These are phyloP conservation scores for Chaetomiaceae sp. DNA, from an alignment of 2,329 filamentous ascomycete species.

Conservation along the genomic window DNA sequence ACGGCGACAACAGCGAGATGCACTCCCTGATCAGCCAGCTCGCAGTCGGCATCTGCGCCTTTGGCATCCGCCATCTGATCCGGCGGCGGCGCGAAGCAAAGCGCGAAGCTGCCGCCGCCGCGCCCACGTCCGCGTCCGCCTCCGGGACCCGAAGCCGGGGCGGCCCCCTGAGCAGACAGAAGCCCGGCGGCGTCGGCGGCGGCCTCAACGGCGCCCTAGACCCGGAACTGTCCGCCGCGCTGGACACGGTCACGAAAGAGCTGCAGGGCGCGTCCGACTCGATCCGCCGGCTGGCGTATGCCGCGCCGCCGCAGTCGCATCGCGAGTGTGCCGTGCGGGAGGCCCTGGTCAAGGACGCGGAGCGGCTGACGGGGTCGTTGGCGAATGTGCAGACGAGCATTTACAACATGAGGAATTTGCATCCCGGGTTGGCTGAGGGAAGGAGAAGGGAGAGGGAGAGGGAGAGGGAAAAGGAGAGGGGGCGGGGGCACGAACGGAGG, in stretches of 20 bases:
- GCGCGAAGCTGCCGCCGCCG: background rate
- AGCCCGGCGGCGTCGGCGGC: background rate
- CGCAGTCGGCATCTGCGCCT: conserved; percentile 21
- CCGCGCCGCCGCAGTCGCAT: conserved; percentile 11
- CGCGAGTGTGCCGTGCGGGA: conserved; percentile 20
- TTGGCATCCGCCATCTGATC: conserved; percentile 21
- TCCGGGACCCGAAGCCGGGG: no score
- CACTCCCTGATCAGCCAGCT: conserved; percentile 23
- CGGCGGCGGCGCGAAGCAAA: conserved; percentile 18
- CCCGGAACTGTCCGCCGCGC: conserved; percentile 20
- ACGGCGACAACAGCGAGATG: conserved; percentile 18
- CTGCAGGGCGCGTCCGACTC: conserved; percentile 18
- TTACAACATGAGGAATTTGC: conserved; percentile 25
- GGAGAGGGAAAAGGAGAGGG: background rate
- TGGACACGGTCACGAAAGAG: conserved; percentile 20
- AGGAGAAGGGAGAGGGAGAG: background rate
- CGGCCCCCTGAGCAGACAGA: no score
- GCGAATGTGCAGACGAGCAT: conserved; percentile 18
- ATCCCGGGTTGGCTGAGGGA: conserved; percentile 8
- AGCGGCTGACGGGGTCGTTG: conserved; percentile 17
- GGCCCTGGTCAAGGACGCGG: conserved; percentile 18
- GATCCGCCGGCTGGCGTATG: conserved; percentile 13
- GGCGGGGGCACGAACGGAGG: background rate
- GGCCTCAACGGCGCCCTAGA: background rate
- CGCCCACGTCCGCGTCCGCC: background rate